Evolutionary conservation across 257 asterid genomes (phyloP).

Genomic region (Solanum bukasovii): DNA sequence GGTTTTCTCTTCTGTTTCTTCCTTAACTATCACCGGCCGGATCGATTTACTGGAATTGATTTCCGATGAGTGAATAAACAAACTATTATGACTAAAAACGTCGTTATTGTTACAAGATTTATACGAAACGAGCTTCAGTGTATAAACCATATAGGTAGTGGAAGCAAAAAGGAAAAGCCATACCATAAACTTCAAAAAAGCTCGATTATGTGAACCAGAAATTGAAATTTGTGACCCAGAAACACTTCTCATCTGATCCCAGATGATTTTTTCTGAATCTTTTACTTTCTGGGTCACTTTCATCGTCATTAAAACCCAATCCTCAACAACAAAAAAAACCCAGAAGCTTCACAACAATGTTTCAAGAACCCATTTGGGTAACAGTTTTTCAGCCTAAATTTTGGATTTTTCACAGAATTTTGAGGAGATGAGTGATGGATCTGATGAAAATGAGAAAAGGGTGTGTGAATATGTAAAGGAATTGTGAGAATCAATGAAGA

Average conservation of each 20-base stretch:
- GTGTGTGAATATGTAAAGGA: not conserved
- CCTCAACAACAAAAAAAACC: not conserved
- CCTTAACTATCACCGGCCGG: not conserved
- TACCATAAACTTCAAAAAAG: slow-evolving; percentile 26
- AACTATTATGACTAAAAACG: not conserved
- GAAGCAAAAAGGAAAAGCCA: slow-evolving; percentile 36
- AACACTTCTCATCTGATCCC: slow-evolving; percentile 23
- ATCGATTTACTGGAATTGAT: not conserved
- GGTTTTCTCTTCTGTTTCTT: slow-evolving; percentile 14
- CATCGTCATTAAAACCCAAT: slow-evolving; percentile 2
- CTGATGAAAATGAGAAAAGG: not conserved
- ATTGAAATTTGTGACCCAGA: slow-evolving; percentile 3
- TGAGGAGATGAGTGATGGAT: not conserved
- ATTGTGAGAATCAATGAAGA: not conserved
- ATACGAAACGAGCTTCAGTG: slow-evolving; percentile 37
- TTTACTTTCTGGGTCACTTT: slow-evolving; percentile 15
- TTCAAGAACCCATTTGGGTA: not conserved
- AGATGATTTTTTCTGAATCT: slow-evolving; percentile 22
- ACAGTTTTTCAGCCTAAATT: not conserved
- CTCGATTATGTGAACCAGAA: slow-evolving; percentile 10
- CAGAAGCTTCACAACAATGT: not conserved
- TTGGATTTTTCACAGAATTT: not conserved
- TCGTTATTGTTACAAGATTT: slow-evolving; percentile 27
- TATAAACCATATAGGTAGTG: slow-evolving; percentile 46
- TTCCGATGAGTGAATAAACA: not conserved